Base-by-base conservation (phyloP, 306 rosid species). In the Vigna trinervia region DNA sequence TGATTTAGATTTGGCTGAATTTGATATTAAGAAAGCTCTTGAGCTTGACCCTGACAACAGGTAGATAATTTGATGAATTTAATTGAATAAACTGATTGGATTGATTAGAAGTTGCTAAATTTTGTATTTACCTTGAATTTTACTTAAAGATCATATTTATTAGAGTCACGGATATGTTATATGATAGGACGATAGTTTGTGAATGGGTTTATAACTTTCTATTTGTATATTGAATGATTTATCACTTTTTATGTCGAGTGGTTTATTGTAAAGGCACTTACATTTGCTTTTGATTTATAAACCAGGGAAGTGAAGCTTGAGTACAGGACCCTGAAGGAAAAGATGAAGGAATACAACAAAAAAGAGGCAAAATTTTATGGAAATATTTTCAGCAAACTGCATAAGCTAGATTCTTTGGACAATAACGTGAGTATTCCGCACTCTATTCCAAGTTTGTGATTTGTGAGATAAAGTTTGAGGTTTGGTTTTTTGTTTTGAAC, bases 11-110 rank as follows among this genome's bases (percentile, higher is more conserved):
- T 83, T 95, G 80, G 99, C 99, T 19, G 97, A 95, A 82, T 11
- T 89, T 4, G 99, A 95, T 80, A 87, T 92, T 52, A 92, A 92
- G 92, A 95, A 90, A 69, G 99, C 99, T 56, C 97, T 95, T 4
- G 97, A 95, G 73, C 84, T 95, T 45, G 99, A 95, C 74, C 99
- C 99, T 2, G 61, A 85, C 76, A 92, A 95, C 86, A 89, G 93
- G 99, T 85, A 60, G 59, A 19, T 50, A 43, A 22, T 7, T 53
- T 19, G 12, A 53, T 56, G 14, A 4, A 20, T 56, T 57, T 22
- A 57, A 59, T 12, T 59, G 41, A 59, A 26, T 28, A 12, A 28
- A 5, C 4, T 26, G 10, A 12, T 58, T 26, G 19, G 1, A 1
- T 2, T 52, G 20, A 52, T 52, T 52, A 17, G 0, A n/a, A 52